These are phyloP conservation scores for Penicillium sp. DNA, from an alignment of 2,329 filamentous ascomycete species.

Conservation along the genomic window DNA sequence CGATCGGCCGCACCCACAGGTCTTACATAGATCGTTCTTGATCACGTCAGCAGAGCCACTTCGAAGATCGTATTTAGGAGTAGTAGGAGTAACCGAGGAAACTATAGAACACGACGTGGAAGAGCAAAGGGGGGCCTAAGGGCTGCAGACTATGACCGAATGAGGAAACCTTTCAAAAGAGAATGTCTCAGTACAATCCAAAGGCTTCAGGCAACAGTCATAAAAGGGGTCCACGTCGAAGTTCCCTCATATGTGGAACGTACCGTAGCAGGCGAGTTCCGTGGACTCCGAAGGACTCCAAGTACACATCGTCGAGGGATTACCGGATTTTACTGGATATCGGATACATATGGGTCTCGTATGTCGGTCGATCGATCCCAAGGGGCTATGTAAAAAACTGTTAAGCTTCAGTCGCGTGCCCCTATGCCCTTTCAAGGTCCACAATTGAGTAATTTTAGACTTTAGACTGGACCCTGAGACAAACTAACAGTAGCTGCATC, in stretches of 20 bases:
- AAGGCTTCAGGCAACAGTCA: background rate
- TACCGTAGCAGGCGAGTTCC: background rate
- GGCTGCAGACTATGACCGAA: no score
- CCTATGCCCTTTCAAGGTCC: background rate
- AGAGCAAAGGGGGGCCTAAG: no score
- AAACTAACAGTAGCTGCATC: no score
- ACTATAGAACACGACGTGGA: no score
- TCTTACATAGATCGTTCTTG: background rate
- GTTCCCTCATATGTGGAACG: background rate
- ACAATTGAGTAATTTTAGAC: background rate
- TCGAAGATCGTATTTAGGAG: background rate
- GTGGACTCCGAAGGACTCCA: background rate
- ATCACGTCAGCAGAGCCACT: background rate
- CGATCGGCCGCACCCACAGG: background rate
- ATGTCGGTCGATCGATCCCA: background rate
- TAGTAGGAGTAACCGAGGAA: background rate
- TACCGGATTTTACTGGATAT: background rate
- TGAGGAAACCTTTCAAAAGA: background rate
- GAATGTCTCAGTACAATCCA: background rate
- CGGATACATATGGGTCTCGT: background rate
- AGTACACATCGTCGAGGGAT: background rate
- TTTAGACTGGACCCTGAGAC: background rate
- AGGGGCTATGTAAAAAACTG: background rate
- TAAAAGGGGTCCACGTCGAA: background rate
- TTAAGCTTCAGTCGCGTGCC: conserved; percentile 4